phyloP scores from a whole-genome alignment of 148 eudicot species.

The Cornus kousa region DNA sequence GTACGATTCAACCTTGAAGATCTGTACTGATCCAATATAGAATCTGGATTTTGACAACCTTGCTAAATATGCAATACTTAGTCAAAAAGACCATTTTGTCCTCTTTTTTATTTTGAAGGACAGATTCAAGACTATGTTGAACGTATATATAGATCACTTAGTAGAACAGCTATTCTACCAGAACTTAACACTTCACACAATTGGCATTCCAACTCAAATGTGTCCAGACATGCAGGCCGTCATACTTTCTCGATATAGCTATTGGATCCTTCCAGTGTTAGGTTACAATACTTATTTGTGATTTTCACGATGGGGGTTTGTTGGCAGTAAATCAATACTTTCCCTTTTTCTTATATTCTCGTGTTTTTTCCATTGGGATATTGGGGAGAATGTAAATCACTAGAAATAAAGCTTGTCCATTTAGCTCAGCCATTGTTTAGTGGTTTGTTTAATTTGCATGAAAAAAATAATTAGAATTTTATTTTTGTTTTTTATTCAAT shows the following conservation, averaged over 20 bases:
- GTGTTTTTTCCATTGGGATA: background rate
- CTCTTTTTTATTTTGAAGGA: background rate
- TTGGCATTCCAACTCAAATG: background rate
- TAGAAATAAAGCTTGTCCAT: background rate
- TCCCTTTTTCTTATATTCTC: background rate
- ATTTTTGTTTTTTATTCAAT: no score
- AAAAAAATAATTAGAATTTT: no score
- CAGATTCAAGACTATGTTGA: background rate
- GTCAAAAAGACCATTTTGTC: background rate
- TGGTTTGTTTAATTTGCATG: background rate
- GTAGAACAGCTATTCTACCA: background rate
- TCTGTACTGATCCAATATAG: no score
- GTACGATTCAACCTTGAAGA: no score
- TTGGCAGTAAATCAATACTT: background rate
- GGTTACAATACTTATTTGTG: background rate
- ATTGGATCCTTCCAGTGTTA: background rate
- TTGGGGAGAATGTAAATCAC: background rate
- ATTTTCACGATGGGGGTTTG: background rate
- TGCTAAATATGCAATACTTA: background rate
- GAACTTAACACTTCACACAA: background rate
- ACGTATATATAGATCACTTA: background rate
- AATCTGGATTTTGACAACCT: no score
- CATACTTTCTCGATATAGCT: background rate
- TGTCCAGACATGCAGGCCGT: background rate
- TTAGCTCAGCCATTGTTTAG: background rate